phyloP scores from a whole-genome alignment of 768 basidiomycete species.

The Leccinum obscurum region DNA sequence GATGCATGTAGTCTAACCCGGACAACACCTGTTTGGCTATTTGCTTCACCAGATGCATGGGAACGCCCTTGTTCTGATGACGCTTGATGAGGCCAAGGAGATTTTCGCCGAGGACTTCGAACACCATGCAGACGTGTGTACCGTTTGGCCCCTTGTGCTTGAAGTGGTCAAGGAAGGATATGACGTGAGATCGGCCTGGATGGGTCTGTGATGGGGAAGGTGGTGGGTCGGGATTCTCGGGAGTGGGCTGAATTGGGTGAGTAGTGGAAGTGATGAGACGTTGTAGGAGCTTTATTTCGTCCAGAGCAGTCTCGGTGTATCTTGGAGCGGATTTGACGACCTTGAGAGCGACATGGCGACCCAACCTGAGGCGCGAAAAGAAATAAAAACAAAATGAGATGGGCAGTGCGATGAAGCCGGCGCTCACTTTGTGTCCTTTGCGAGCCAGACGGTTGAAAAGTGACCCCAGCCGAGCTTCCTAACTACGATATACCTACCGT shows the following conservation, averaged over 20 bases:
- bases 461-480: constrained; percentile 96
- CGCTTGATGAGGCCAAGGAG: constrained; percentile 95
- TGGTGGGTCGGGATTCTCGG: constrained; percentile 49
- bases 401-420: neutral
- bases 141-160: constrained; percentile 96
- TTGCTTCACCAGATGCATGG: constrained; percentile 89
- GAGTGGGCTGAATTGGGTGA: constrained; percentile 49
- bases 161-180: constrained; percentile 97
- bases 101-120: constrained; percentile 98
- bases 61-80: constrained; percentile 97
- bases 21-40: constrained; percentile 96
- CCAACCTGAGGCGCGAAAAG: constrained; percentile 56
- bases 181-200: constrained; percentile 90
- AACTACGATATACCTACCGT: constrained; percentile 86
- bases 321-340: constrained; percentile 97
- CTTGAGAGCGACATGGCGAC: constrained; percentile 97
- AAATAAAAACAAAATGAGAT: constrained; percentile 15
- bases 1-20: constrained; percentile 97
- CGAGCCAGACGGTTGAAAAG: constrained; percentile 92
- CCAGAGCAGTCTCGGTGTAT: constrained; percentile 97
- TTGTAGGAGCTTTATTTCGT: constrained; percentile 98
- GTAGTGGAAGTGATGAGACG: constrained; percentile 85
- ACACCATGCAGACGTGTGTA: constrained; percentile 98
- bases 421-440: constrained; percentile 75
- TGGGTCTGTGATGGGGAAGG: constrained; percentile 67